A percentile compares a stretch with the other conserved stretches of the same genome.
These are phyloP conservation scores for Hypoxylon sp. DNA, from an alignment of 2,329 filamentous ascomycete genomes.

Conservation along the genomic window DNA sequence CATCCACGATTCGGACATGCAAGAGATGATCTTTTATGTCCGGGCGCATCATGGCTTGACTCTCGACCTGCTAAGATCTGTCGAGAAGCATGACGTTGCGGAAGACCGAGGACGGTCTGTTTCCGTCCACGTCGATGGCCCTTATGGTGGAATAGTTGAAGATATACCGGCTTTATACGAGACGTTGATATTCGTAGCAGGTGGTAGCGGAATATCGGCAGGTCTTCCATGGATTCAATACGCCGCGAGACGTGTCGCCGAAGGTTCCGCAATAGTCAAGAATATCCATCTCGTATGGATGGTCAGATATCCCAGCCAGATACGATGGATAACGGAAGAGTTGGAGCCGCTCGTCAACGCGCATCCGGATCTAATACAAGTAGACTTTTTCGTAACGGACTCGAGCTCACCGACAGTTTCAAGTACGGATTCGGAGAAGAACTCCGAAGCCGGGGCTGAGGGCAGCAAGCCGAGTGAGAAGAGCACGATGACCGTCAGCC, in stretches of 20 bases:
- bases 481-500: constrained; percentile 21
- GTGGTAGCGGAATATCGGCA: constrained; percentile 37
- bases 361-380: constrained; percentile 36
- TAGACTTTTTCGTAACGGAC: constrained; percentile 38
- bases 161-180: constrained; percentile 40
- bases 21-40: constrained; percentile 41
- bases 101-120: constrained; percentile 24
- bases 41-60: constrained; percentile 42
- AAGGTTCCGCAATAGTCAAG: constrained; percentile 23
- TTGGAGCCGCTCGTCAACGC: constrained; percentile 25
- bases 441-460: constrained; percentile 14
- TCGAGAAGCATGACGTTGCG: constrained; percentile 27
- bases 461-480: constrained; percentile 27
- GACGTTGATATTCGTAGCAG: constrained; percentile 37
- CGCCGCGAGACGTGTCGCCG: constrained; percentile 27
- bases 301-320: constrained; percentile 38
- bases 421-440: constrained; percentile 33
- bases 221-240: constrained; percentile 43
- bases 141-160: constrained; percentile 39
- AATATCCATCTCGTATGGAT: constrained; percentile 43
- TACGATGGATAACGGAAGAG: constrained; percentile 38
- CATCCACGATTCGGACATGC: constrained; percentile 19
- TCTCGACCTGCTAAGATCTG: constrained; percentile 37
- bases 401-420: constrained; percentile 21
- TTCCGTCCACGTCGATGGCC: constrained; percentile 37